Percentiles rank a stretch among this genome's conserved stretches.
Evolutionary conservation across 2,329 filamentous ascomycete genomes (phyloP).

Genomic region (Colletotrichum sp.): DNA sequence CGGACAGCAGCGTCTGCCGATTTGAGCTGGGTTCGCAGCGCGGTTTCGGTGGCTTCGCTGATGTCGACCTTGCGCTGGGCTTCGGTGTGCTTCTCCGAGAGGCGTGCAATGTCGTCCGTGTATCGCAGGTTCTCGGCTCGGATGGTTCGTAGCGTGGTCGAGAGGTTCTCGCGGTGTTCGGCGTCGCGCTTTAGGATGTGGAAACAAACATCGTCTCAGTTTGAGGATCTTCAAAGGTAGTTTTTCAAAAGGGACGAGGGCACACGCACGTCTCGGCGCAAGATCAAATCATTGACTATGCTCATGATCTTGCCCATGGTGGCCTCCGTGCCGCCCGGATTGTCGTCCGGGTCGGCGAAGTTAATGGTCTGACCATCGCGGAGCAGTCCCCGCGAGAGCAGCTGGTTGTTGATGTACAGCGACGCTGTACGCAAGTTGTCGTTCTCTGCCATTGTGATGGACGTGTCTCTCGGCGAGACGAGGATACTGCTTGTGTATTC

Average conservation of each 20-base stretch:
- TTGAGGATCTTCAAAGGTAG: not conserved
- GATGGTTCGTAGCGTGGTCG: conserved; percentile 76
- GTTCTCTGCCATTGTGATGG: conserved; percentile 55
- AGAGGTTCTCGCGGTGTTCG: conserved; percentile 84
- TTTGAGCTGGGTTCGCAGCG: conserved; percentile 72
- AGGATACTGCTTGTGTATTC: not conserved
- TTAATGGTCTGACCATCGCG: conserved; percentile 78
- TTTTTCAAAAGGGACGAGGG: not conserved
- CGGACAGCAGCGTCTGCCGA: conserved; percentile 77
- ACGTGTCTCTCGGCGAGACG: conserved; percentile 1
- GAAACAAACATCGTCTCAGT: conserved; percentile 3
- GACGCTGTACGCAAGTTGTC: conserved; percentile 71
- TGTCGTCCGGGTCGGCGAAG: conserved; percentile 75
- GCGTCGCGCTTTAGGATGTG: conserved; percentile 74
- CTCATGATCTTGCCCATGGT: conserved; percentile 90
- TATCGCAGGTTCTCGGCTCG: conserved; percentile 79
- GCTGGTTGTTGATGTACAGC: conserved; percentile 75
- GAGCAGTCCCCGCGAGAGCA: conserved; percentile 69
- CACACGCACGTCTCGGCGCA: conserved; percentile 81
- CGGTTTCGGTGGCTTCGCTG: conserved; percentile 73
- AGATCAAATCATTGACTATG: conserved; percentile 89
- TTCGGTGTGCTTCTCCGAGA: conserved; percentile 59
- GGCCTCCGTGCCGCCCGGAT: conserved; percentile 64
- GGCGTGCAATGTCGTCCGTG: conserved; percentile 68
- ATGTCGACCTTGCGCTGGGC: conserved; percentile 60